phyloP scores from a whole-genome alignment of 306 rosid species.

The Acacia acuminata region DNA sequence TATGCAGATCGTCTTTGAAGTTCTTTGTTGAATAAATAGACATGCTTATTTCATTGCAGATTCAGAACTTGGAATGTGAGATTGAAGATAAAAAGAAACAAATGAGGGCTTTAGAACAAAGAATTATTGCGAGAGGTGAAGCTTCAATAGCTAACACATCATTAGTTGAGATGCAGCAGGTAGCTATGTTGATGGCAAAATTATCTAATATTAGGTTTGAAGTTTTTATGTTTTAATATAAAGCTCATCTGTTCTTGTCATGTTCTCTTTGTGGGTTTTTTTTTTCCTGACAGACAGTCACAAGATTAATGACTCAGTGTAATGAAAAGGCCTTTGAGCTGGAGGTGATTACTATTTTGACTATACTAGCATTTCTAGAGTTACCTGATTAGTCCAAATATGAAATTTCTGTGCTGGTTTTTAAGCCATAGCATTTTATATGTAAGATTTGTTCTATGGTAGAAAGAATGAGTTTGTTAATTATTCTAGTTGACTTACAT shows the following conservation, averaged over 20 bases:
- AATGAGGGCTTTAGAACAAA: constrained; percentile 82
- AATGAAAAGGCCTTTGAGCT: constrained; percentile 90
- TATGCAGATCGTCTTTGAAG: neutral
- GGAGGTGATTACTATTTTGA: constrained; percentile 63
- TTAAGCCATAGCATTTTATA: constrained; percentile 9
- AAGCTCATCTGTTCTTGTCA: constrained; percentile 20
- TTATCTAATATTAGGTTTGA: constrained; percentile 17
- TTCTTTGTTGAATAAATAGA: constrained; percentile 13
- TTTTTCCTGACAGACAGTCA: constrained; percentile 60
- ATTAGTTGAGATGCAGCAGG: constrained; percentile 95
- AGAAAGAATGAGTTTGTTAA: constrained; percentile 8
- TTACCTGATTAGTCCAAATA: constrained; percentile 16
- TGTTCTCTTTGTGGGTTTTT: constrained; percentile 27
- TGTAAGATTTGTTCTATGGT: neutral
- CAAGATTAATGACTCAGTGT: constrained; percentile 76
- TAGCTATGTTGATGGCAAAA: constrained; percentile 30
- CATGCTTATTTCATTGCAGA: constrained; percentile 48
- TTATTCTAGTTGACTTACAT: neutral
- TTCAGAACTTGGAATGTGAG: constrained; percentile 82
- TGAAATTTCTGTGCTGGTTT: neutral
- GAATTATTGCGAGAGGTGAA: constrained; percentile 79
- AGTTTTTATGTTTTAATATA: constrained; percentile 20
- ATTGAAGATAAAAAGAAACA: constrained; percentile 88
- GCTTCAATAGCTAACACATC: constrained; percentile 75
- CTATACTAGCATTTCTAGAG: constrained; percentile 24